Conservation (phyloP, 352 stramenopile species). For the Lagenidium sp. region DNA sequence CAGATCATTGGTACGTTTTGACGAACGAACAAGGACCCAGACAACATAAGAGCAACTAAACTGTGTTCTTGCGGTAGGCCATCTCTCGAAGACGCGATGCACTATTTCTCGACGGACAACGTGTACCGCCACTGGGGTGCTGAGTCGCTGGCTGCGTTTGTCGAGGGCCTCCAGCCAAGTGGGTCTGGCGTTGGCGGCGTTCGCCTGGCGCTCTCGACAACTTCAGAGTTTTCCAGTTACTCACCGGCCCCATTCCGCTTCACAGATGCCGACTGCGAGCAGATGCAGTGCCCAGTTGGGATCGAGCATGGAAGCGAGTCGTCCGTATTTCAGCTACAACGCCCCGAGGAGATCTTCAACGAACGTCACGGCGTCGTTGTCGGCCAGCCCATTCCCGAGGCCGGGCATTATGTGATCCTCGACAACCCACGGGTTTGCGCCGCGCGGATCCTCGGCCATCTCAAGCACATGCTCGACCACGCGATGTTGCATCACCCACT, state of each 20-base stretch:
- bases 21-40: no score
- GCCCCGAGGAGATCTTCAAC: not conserved
- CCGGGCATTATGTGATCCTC: slow-evolving; percentile 4
- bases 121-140: not conserved
- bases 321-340: not conserved
- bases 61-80: not conserved
- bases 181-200: not conserved
- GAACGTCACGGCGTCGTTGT: not conserved
- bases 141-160: not conserved
- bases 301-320: not conserved
- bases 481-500: not conserved
- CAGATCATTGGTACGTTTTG: no score
- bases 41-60: no score
- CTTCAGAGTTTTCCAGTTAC: not conserved
- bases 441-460: slow-evolving; percentile 1
- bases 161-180: not conserved
- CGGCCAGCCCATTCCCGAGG: slow-evolving; percentile 1
- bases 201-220: not conserved
- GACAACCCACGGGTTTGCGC: slow-evolving; percentile 6
- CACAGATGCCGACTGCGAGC: no score
- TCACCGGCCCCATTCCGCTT: no score
- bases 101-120: slow-evolving; percentile 1
- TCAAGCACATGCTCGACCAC: slow-evolving; percentile 3
- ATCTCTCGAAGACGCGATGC: not conserved
- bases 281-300: no score